A percentile compares a stretch with the other conserved stretches of the same genome.
Conservation (phyloP, 2,329 filamentous ascomycete species). For the Cercospora zeina region DNA sequence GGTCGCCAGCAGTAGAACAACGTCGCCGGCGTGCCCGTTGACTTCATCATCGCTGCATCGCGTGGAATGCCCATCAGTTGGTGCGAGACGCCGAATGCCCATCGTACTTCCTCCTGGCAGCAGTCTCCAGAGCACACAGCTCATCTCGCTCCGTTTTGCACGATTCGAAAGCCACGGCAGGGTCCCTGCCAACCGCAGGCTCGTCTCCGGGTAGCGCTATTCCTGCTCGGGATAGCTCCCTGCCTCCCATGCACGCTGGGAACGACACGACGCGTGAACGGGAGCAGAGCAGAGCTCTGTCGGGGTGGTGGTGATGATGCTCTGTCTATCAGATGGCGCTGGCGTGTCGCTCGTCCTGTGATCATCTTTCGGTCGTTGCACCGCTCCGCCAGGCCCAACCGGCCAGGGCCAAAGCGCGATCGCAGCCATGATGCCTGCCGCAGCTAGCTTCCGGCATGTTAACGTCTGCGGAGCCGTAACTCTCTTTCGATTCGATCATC, state of each 20-base stretch:
- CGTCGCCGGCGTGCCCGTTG: not conserved
- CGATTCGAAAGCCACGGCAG: constrained; percentile 24
- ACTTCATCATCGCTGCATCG: not conserved
- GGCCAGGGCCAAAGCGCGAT: constrained; percentile 21
- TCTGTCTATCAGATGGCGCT: constrained; percentile 22
- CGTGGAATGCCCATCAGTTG: not conserved
- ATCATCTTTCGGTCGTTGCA: not conserved
- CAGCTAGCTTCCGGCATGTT: constrained; percentile 21
- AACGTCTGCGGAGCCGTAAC: constrained; percentile 22
- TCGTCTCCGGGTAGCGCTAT: constrained; percentile 27
- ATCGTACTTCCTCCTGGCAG: not conserved
- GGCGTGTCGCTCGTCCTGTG: constrained; percentile 13
- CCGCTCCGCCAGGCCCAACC: constrained; percentile 14
- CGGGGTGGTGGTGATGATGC: constrained; percentile 15
- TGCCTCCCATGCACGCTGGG: constrained; percentile 25
- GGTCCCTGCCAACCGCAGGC: constrained; percentile 28
- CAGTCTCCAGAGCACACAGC: too few relatives aligned
- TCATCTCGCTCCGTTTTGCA: not conserved
- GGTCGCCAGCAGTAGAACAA: not conserved
- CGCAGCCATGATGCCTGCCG: constrained; percentile 14
- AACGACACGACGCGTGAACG: constrained; percentile 24
- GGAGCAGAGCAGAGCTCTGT: constrained; percentile 10
- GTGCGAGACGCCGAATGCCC: not conserved
- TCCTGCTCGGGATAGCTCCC: constrained; percentile 32
- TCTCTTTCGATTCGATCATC: constrained; percentile 11